Base-by-base conservation (phyloP, 2,329 filamentous ascomycete genomes). In the Aspergillus fischeri region DNA sequence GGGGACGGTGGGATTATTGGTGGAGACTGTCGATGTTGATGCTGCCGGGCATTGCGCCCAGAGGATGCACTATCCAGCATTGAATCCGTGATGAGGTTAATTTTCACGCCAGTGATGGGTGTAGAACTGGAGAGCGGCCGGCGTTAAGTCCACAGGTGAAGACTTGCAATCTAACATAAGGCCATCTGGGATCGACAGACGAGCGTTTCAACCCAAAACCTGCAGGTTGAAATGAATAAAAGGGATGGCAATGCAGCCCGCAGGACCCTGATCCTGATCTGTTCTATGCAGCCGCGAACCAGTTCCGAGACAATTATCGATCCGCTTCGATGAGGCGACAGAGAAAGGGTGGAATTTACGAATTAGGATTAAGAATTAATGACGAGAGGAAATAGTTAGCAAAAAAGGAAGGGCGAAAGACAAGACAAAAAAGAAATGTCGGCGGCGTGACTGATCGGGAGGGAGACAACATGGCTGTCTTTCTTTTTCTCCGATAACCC, bases 1-100 rank as follows among this genome's bases (percentile, higher is more conserved):
- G 92, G 92, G 58, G 91, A 95, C 11, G 85, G 86, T 62, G 89
- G 86, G 47, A 68, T 65, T 25, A 61, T 56, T 35, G 61, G 65
- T 20, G 58, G 57, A 51, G 44, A 20, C 44, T 56, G 61, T 53
- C 57, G 61, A 29, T 55, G 61, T 53, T 56, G 61, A 29, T 55
- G 60, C 25, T 62, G 51, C 17, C 57, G 57, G 29, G 55, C 53
- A 55, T 63, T 61, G 53, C 64, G 59, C 11, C 57, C 60, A 41
- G 47, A 29, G 50, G 57, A 52, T 27, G 56, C 45, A 32, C 54
- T 53, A 49, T 53, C 52, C 57, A 62, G 52, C 53, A 53, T 60
- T 48, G 21, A 44, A 53, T 54, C 52, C 52, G 44, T 54, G 48
- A 42, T 29, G 49, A 29, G 50, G 53, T 54, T 54, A 35, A 14